Base-by-base conservation (phyloP, 1,284 basidiomycete genomes). In the Phylloporus sp. region DNA sequence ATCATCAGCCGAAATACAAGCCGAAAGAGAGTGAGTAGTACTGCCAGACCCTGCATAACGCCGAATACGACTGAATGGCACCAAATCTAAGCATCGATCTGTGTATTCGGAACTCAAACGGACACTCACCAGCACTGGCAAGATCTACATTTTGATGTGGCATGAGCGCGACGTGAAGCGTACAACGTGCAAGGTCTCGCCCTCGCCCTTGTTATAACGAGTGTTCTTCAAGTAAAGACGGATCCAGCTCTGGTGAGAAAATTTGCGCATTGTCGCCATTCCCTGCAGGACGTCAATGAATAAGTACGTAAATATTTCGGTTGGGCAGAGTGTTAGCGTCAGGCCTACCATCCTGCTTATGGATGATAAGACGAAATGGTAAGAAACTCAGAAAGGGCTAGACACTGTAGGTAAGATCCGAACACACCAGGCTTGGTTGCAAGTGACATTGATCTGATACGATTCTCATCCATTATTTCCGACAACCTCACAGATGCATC, bases 11-110 rank as follows among this genome's bases (percentile, higher is more conserved):
- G 71, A 43, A 75, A 65, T 2, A 17, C 57, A 5, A 74, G 43
- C n/a, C 72, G 72, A 65, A 72, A 66, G 19, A 69, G 43, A 1
- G 71, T 72, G 39, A 73, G 60, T 5, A 66, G 25, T 1, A 57
- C 23, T 25, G 64, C 62, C 5, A 73, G 25, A 29, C 53, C 39
- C 4, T 71, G 37, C 19, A 71, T 2, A 11, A 63, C 23, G 25
- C 58, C 59, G 62, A 67, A 72, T 4, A n/a, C 14, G 37, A 73
- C 68, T 68, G n/a, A 47, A 35, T 39, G n/a, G 6, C 23, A 39
- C n/a, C 32, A 17, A 49, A 49, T 27, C 20, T 53, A 39, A 29
- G 37, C 12, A n/a, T 62, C 25, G 41, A 11, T 62, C 14, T 23
- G 23, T 15, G 55, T 2, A 25, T 41, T 29, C 1, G 17, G 19